These are phyloP conservation scores for Claviceps pusilla DNA, from an alignment of 2,329 filamentous ascomycete species.

Conservation along the genomic window DNA sequence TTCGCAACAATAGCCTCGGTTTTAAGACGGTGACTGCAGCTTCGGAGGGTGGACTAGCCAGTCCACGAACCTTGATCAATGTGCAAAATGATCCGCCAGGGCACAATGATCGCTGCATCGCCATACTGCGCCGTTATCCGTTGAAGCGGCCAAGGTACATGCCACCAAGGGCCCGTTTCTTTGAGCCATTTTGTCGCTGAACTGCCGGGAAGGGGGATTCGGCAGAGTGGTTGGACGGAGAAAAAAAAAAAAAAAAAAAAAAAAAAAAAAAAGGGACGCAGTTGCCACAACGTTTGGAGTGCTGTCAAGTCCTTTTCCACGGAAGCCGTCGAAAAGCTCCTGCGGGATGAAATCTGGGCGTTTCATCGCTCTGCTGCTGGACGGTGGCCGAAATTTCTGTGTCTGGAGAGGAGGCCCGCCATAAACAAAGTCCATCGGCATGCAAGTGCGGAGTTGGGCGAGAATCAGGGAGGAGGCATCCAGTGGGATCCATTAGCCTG, in stretches of 20 bases:
- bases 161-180: slow-evolving; percentile 4
- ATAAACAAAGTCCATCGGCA: not conserved
- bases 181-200: not conserved
- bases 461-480: not conserved
- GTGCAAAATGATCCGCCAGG: too few species aligned
- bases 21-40: too few species aligned
- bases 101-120: not conserved
- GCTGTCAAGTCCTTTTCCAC: not conserved
- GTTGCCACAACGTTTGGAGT: slow-evolving; percentile 8
- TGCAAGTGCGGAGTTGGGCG: not conserved
- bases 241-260: not conserved
- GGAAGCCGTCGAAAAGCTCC: not conserved
- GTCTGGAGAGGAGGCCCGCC: not conserved
- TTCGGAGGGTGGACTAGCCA: too few species aligned
- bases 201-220: not conserved
- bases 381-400: too few species aligned
- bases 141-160: slow-evolving; percentile 11
- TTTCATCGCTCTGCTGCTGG: not conserved
- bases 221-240: not conserved
- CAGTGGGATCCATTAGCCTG: not conserved
- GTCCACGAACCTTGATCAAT: too few species aligned
- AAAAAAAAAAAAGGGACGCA: not conserved
- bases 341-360: not conserved
- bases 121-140: slow-evolving; percentile 9
- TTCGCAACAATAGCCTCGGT: too few species aligned